A percentile compares a stretch with the other conserved stretches of the same genome.
Evolutionary conservation across 2,329 filamentous ascomycete species (phyloP).

Genomic region (Neospermospora avenae): DNA sequence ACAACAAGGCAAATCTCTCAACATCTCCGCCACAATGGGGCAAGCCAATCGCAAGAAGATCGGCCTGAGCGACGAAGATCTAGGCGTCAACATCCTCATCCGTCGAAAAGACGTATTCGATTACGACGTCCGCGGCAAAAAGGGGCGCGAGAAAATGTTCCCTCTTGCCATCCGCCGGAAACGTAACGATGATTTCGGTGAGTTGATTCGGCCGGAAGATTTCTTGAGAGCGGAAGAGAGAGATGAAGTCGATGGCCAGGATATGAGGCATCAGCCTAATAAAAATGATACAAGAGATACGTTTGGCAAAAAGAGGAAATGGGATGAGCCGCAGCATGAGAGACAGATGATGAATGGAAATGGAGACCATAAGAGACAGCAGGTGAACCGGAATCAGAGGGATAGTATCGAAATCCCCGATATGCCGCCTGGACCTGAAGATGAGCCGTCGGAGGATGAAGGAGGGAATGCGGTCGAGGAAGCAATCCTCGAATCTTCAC

Average conservation of each 20-base stretch:
- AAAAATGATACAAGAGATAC: slow-evolving; percentile 53
- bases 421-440: slow-evolving; percentile 41
- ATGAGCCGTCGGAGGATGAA: slow-evolving; percentile 59
- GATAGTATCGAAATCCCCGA: slow-evolving; percentile 40
- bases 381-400: slow-evolving; percentile 39
- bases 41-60: slow-evolving; percentile 84
- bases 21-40: slow-evolving; percentile 79
- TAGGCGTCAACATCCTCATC: slow-evolving; percentile 87
- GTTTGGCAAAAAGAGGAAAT: slow-evolving; percentile 90
- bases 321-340: slow-evolving; percentile 64
- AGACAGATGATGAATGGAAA: slow-evolving; percentile 41
- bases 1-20: slow-evolving; percentile 87
- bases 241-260: slow-evolving; percentile 68
- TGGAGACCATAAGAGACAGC: slow-evolving; percentile 64
- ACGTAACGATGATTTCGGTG: slow-evolving; percentile 87
- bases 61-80: slow-evolving; percentile 80
- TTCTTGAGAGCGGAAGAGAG: slow-evolving; percentile 91
- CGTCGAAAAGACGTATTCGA: slow-evolving; percentile 90
- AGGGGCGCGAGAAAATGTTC: slow-evolving; percentile 88
- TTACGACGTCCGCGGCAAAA: slow-evolving; percentile 87
- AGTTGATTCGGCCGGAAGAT: slow-evolving; percentile 89
- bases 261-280: slow-evolving; percentile 47
- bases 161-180: slow-evolving; percentile 78
- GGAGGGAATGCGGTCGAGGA: slow-evolving; percentile 53
- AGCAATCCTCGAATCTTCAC: slow-evolving; percentile 49